A percentile compares a stretch with the other conserved stretches of the same genome.
Evolutionary conservation across 2,329 filamentous ascomycete genomes (phyloP).

Genomic region (Venturia asperata): DNA sequence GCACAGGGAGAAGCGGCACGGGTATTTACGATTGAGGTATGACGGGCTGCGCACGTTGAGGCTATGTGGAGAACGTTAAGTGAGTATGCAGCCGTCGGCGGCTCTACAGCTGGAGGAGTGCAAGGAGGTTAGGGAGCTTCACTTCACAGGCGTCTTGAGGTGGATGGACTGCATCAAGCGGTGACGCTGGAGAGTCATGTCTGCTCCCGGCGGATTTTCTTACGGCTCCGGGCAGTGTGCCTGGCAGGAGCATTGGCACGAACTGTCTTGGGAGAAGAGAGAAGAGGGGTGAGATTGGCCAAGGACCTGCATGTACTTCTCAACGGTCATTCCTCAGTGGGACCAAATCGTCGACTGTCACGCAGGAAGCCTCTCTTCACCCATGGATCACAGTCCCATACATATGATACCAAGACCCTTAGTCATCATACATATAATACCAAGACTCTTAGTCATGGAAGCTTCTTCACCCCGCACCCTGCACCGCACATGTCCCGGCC

Average conservation of each 20-base stretch:
- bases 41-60: not conserved
- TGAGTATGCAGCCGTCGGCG: not conserved
- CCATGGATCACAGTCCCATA: not conserved
- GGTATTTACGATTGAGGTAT: not conserved
- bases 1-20: not conserved
- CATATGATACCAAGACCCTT: too few relatives aligned
- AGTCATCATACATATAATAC: not conserved
- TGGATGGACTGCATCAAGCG: not conserved
- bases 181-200: constrained; percentile 8
- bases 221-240: constrained; percentile 11
- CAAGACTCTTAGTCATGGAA: not conserved
- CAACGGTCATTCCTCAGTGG: constrained; percentile 1
- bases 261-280: not conserved
- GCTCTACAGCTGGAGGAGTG: not conserved
- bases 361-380: not conserved
- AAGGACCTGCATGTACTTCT: not conserved
- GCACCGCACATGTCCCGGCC: not conserved
- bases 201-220: not conserved
- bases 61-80: not conserved
- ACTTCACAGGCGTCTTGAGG: not conserved
- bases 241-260: not conserved
- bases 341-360: not conserved
- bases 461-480: not conserved
- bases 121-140: not conserved
- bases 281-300: too few relatives aligned